Base-by-base conservation (phyloP, 2,329 filamentous ascomycete species). In the Xylaria sp. region DNA sequence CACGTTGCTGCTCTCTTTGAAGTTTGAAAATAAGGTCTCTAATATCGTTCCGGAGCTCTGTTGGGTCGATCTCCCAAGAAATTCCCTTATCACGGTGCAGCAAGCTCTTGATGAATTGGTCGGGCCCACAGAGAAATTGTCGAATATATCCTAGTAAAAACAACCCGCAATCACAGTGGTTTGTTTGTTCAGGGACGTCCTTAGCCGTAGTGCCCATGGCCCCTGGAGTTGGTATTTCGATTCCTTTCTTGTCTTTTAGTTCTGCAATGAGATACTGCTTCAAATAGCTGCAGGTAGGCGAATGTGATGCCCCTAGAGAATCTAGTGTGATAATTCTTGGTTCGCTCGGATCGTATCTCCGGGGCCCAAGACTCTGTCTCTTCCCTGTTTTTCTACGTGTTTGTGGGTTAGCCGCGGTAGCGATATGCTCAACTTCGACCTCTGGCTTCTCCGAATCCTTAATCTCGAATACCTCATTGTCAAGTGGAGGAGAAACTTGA, bases 101-200 rank as follows among this genome's bases (percentile, higher is more conserved):
- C 20, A 97, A 82, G 69, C 88, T 90, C 23, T 82, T 82, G 18
- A 92, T 84, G 73, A 97, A 96, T 0, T 78, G 79, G 71, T 93
- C 89, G 0, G 95, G 95, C 68, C 93, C 82, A 62, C 89, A 85
- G 18, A 97, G 86, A 72, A 99, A 97, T 72, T 92, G 90, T 72
- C 94, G 88, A 63, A 97, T 85, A 76, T 98, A 99, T 2, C 91
- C 92, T 3, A 98, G 83, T 2, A 98, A 83, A 74, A 92, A 99
- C 0, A 98, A 83, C 9, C 96, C 96, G 76, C 96, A 99, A 78
- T 99, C 96, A 70, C 89, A 94, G 74, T 87, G 92, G 77, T 99
- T 98, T 58, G 88, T 82, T 79, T 99, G 96, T 70, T 87, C 82
- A 0, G 96, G 95, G 15, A 98, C 91, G 8, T 87, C 85, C 69